A percentile compares a stretch with the other conserved stretches of the same genome.
Evolutionary conservation across 139 green algal species (phyloP).

Genomic region (Chlorella sp.): DNA sequence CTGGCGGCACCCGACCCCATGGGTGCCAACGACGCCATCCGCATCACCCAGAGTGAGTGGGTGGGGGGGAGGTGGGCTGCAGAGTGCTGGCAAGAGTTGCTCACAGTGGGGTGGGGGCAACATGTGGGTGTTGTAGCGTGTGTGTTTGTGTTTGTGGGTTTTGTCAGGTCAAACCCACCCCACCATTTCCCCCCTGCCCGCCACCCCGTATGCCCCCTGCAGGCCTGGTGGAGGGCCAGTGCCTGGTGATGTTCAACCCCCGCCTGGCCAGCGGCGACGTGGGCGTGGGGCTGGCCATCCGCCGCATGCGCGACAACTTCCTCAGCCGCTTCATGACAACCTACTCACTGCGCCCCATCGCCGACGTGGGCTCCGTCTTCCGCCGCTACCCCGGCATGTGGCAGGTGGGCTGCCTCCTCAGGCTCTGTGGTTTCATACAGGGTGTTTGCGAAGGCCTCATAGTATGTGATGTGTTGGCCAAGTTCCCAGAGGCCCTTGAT

Average conservation of each 20-base stretch:
- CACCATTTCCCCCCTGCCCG: background rate
- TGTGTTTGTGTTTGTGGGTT: too few relatives aligned
- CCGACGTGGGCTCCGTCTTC: conserved; percentile 71
- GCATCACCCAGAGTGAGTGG: conserved; percentile 16
- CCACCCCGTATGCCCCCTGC: background rate
- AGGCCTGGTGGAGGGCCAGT: conserved; percentile 28
- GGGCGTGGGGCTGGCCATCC: conserved; percentile 91
- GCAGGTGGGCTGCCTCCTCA: too few relatives aligned
- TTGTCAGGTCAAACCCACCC: too few relatives aligned
- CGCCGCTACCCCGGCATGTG: conserved; percentile 83
- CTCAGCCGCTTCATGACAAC: conserved; percentile 81
- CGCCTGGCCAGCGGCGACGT: conserved; percentile 92
- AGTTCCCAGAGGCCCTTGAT: background rate
- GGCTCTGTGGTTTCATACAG: too few relatives aligned
- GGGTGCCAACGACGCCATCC: conserved; percentile 39
- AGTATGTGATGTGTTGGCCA: background rate
- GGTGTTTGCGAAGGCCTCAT: too few relatives aligned
- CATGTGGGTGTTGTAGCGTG: too few relatives aligned
- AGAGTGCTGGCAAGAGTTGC: too few relatives aligned
- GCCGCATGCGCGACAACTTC: conserved; percentile 83
- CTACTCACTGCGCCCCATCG: conserved; percentile 91
- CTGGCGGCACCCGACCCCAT: conserved; percentile 84
- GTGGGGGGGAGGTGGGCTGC: too few relatives aligned
- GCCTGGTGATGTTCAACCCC: conserved; percentile 94
- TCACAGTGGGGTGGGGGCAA: too few relatives aligned